Conservation (phyloP, 164 flowering plant genomes). For the Hamamelis virginiana region DNA sequence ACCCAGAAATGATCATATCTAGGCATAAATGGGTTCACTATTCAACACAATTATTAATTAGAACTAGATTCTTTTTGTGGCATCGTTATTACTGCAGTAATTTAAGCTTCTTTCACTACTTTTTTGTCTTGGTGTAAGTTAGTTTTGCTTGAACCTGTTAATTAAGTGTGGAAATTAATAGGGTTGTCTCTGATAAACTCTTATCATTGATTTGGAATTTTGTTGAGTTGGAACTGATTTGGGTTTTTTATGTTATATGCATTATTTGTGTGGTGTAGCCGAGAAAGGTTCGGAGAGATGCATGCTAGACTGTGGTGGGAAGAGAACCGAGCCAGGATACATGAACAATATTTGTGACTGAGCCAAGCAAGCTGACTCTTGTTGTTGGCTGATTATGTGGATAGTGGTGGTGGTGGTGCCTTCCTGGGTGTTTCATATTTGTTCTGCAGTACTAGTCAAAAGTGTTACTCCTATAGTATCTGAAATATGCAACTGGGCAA, state of each 20-base stretch:
- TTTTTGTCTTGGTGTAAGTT: neutral
- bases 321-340: constrained; percentile 69
- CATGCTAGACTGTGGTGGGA: constrained; percentile 86
- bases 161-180: no score
- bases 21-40: neutral
- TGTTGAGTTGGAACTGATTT: neutral
- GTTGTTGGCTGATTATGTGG: no score
- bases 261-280: constrained; percentile 41
- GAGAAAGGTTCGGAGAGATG: constrained; percentile 76
- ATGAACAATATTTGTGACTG: constrained; percentile 61
- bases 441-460: no score
- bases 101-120: neutral
- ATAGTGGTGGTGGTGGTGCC: no score
- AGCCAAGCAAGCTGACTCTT: neutral
- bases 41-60: no score
- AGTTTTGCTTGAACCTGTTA: neutral
- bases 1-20: neutral
- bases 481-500: no score
- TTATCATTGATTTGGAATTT: neutral
- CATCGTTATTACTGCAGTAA: neutral
- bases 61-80: no score
- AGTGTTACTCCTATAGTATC: no score
- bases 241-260: neutral
- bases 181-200: no score
- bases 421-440: no score